These are phyloP conservation scores for Microsporum audouinii DNA, from an alignment of 2,329 filamentous ascomycete species.

Conservation along the genomic window DNA sequence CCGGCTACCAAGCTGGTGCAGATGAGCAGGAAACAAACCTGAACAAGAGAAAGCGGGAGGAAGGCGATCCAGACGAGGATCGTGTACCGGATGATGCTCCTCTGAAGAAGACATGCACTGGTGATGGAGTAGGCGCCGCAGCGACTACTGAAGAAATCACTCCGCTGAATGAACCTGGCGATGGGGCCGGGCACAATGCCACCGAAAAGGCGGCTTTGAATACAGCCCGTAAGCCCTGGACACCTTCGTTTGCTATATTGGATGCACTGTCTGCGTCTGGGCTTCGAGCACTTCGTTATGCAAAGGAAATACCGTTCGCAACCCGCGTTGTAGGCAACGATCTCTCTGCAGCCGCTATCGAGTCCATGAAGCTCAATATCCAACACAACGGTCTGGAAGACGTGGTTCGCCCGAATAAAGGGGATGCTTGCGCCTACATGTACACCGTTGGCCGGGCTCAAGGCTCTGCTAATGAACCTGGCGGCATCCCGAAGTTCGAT, in stretches of 20 bases:
- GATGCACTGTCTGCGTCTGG: constrained; percentile 93
- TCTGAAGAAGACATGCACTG: neutral
- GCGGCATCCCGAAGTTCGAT: constrained; percentile 55
- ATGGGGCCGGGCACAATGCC: constrained; percentile 5
- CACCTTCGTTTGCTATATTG: constrained; percentile 62
- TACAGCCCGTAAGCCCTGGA: constrained; percentile 16
- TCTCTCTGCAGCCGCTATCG: constrained; percentile 62
- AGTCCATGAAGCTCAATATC: constrained; percentile 74
- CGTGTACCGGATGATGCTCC: constrained; percentile 2
- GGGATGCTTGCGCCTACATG: constrained; percentile 86
- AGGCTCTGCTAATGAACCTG: constrained; percentile 27
- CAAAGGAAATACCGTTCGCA: constrained; percentile 74
- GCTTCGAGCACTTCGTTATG: constrained; percentile 79
- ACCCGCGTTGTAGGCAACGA: constrained; percentile 84
- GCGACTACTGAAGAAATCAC: constrained; percentile 1
- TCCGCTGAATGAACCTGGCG: neutral
- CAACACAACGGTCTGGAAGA: constrained; percentile 64
- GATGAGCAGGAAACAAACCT: constrained; percentile 26
- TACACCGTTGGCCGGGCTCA: constrained; percentile 51
- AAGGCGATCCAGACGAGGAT: neutral
- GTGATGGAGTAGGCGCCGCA: constrained; percentile 3
- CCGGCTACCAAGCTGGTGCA: constrained; percentile 7
- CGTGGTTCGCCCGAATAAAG: constrained; percentile 60
- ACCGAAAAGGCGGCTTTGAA: neutral
- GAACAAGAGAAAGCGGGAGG: constrained; percentile 25